A percentile compares a stretch with the other conserved stretches of the same genome.
These are phyloP conservation scores for Polychytrium aggregatum DNA, from an alignment of 192 early-diverging fungal species.

Conservation along the genomic window DNA sequence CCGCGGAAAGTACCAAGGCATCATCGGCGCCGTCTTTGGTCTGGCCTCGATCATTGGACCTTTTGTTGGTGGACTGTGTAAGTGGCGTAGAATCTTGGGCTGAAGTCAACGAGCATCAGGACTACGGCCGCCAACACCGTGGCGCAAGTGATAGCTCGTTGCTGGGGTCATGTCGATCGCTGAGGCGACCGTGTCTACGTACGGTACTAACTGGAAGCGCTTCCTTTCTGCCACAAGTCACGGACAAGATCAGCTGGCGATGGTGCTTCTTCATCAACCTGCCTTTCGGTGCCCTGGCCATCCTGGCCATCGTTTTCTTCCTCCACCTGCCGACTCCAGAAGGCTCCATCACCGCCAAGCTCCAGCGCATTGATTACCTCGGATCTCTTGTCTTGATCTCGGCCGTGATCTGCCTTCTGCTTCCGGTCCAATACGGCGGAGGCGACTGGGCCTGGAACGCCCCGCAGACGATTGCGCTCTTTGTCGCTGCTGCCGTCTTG, in stretches of 20 bases:
- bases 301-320: constrained; percentile 39
- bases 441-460: constrained; percentile 47
- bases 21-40: constrained; percentile 66
- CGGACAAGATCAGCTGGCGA: constrained; percentile 35
- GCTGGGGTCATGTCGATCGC: too few species aligned
- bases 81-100: too few species aligned
- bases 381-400: constrained; percentile 1
- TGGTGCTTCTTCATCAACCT: constrained; percentile 65
- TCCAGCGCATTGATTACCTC: constrained; percentile 47
- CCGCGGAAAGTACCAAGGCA: constrained; percentile 64
- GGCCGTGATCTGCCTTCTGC: constrained; percentile 29
- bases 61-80: constrained; percentile 70
- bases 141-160: too few species aligned
- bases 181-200: too few species aligned
- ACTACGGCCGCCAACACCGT: too few species aligned
- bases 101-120: too few species aligned
- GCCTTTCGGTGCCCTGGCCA: constrained; percentile 58
- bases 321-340: constrained; percentile 30
- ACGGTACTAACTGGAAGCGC: too few species aligned
- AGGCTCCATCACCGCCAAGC: constrained; percentile 23
- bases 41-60: constrained; percentile 69
- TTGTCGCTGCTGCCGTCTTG: constrained; percentile 52
- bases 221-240: too few species aligned
- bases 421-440: constrained; percentile 58
- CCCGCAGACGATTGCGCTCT: constrained; percentile 42